These are phyloP conservation scores for Pyricularia grisea DNA, from an alignment of 2,329 filamentous ascomycete genomes.

Conservation along the genomic window DNA sequence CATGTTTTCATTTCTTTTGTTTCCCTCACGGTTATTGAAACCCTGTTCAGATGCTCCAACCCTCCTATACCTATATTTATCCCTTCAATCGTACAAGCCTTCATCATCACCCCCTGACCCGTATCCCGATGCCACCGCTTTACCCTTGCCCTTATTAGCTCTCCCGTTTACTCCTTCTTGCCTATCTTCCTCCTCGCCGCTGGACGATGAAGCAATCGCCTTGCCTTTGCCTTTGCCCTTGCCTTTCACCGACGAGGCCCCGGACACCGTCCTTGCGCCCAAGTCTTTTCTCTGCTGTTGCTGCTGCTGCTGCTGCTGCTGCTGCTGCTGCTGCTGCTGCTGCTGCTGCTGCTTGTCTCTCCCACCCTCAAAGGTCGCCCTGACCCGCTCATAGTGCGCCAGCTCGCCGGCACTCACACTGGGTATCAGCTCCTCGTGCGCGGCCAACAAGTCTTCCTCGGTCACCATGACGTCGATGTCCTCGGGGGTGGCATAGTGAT, in stretches of 20 bases:
- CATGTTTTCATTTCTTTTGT: background rate
- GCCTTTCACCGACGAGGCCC: constrained; percentile 19
- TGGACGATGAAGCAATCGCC: constrained; percentile 22
- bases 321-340: constrained; percentile 4
- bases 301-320: constrained; percentile 20
- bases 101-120: constrained; percentile 47
- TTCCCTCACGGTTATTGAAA: background rate
- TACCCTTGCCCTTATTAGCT: constrained; percentile 43
- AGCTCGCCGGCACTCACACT: constrained; percentile 89
- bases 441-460: constrained; percentile 78
- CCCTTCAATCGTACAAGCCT: constrained; percentile 36
- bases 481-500: constrained; percentile 73
- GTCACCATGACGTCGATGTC: constrained; percentile 83
- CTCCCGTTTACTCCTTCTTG: constrained; percentile 21
- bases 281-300: constrained; percentile 5
- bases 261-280: constrained; percentile 16
- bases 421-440: constrained; percentile 79
- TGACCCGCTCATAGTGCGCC: constrained; percentile 79
- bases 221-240: constrained; percentile 26
- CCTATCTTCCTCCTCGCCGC: constrained; percentile 26
- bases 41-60: background rate
- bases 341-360: constrained; percentile 29
- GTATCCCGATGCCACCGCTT: constrained; percentile 37
- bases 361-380: constrained; percentile 69
- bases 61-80: background rate